phyloP scores from a whole-genome alignment of 192 early-diverging fungal genomes.

The Backusella circina region DNA sequence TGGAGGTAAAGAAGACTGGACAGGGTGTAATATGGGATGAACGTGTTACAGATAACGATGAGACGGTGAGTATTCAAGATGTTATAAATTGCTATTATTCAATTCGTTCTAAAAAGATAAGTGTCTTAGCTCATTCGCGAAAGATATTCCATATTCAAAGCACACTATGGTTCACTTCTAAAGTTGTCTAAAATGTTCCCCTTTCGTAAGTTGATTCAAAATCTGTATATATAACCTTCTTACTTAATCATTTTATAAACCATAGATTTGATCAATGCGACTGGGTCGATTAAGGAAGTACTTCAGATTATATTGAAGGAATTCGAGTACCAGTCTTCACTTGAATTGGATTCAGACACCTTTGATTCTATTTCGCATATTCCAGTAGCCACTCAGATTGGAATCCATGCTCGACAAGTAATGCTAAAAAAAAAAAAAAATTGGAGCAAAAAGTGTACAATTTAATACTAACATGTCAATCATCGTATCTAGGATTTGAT shows the following conservation, averaged over 20 bases:
- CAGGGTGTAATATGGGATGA: slow-evolving; percentile 53
- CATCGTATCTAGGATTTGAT: slow-evolving; percentile 44
- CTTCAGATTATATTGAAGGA: slow-evolving; percentile 56
- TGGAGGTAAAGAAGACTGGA: slow-evolving; percentile 42
- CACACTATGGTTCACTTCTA: slow-evolving; percentile 50
- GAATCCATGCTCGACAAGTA: slow-evolving; percentile 50
- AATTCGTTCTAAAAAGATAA: not conserved
- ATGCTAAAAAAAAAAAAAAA: not conserved
- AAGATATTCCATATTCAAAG: slow-evolving; percentile 55
- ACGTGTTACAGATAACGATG: slow-evolving; percentile 53
- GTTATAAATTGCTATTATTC: not conserved
- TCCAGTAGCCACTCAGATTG: slow-evolving; percentile 54
- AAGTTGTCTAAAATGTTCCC: slow-evolving; percentile 55
- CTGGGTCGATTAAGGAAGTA: slow-evolving; percentile 53
- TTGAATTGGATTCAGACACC: slow-evolving; percentile 42
- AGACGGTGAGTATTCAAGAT: slow-evolving; percentile 38
- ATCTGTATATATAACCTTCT: not conserved
- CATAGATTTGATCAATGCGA: slow-evolving; percentile 55
- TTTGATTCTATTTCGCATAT: slow-evolving; percentile 57
- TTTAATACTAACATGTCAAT: not conserved
- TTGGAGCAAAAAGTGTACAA: not conserved
- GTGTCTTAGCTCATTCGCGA: slow-evolving; percentile 43
- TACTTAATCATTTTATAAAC: not conserved
- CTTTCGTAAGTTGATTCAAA: slow-evolving; percentile 45
- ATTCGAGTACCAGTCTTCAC: slow-evolving; percentile 55